Base-by-base conservation (phyloP, 2,329 filamentous ascomycete genomes). In the Curvularia sp. region DNA sequence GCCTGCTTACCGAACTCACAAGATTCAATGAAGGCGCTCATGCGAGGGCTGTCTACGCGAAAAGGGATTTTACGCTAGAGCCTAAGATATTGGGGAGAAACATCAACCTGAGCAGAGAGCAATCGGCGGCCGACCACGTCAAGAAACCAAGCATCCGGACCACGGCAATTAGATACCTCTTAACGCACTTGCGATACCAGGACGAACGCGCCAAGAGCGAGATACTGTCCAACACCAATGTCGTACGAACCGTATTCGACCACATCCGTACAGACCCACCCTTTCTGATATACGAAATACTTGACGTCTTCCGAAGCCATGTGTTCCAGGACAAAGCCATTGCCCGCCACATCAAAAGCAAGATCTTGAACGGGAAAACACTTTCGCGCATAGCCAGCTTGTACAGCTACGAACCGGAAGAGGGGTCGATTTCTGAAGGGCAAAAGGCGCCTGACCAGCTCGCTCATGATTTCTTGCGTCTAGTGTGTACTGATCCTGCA, bases 1-100 rank as follows among this genome's bases (percentile, higher is more conserved):
- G 94, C 55, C 80, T 99, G 50, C 83, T 99, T 59, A 91, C 89
- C 50, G 94, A 99, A 78, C 84, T 93, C n/a, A 86, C 92, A 15
- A 87, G 84, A 53, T 90, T 97, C 63, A 93, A 98, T 76, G 93
- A 93, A 15, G 96, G 95, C 13, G 86, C 87, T 41, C 83, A 93
- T 54, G 92, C 93, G 27, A 88, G 87, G 65, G 84, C 88, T 45
- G 83, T 97, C 32, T 96, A 96, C 74, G 84, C 89, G 51, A 88
- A 88, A 30, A 86, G 92, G 66, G 88, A 92, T 67, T 88, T 87
- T 58, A 95, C 92, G 0, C 89, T 96, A 39, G 81, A 83, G 53
- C 69, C 76, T 57, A 89, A 92, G 68, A 88, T 89, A 6, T 80
- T 99, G 2, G 89, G 91, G 5, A 84, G 91, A 51, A 96, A 96